Evolutionary conservation across 2,329 filamentous ascomycete genomes (phyloP), one percentile per base, ranked within the genome.

Genomic region (Cordyceps javanica): DNA sequence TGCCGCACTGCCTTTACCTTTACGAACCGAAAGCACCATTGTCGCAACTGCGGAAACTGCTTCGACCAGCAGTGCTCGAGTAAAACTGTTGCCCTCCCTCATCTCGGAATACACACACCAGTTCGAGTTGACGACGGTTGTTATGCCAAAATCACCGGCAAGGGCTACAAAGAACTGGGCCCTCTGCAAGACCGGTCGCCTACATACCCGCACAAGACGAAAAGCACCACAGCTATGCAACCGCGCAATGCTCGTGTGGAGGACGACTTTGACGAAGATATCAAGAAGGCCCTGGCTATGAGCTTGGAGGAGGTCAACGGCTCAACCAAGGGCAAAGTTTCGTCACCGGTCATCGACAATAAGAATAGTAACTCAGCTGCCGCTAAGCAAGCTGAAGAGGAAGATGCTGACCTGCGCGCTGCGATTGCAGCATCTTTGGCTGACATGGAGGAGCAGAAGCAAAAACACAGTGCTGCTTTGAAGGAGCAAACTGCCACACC

Each of bases 381-480:
- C 3, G 55, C 72, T 60, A 78, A 76, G 65, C 74, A 73, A 54
- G 83, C 82, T 3, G 91, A 96, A 55, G 91, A 96, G 58, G 92
- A 97, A 57, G 94, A 99, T 67, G 88, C 90, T 0, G 93, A 97
- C 66, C 75, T 99, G 28, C 95, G 94, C 69, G 91, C 93, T 26
- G 94, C 94, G 4, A 97, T 99, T 68, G 93, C 92, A 36, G 92
- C 95, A 19, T 97, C 94, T 5, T 71, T 99, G 59, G 89, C 90
- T 25, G 94, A 99, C 68, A 97, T 97, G 91, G 94, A 99, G 72
- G 90, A 97, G 71, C 93, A 99, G 70, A 97, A 99, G 78, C 88
- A 93, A 73, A 87, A 86, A 64, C 91, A 97, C 70, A 85, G 91
- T 1, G 89, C 88, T 5, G 86, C 85, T 2, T 80, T 97, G 65